Percentiles rank a stretch among this genome's conserved stretches.
Evolutionary conservation across 2,329 filamentous ascomycete genomes (phyloP).

Genomic region (Kalaharituber pfeilii): DNA sequence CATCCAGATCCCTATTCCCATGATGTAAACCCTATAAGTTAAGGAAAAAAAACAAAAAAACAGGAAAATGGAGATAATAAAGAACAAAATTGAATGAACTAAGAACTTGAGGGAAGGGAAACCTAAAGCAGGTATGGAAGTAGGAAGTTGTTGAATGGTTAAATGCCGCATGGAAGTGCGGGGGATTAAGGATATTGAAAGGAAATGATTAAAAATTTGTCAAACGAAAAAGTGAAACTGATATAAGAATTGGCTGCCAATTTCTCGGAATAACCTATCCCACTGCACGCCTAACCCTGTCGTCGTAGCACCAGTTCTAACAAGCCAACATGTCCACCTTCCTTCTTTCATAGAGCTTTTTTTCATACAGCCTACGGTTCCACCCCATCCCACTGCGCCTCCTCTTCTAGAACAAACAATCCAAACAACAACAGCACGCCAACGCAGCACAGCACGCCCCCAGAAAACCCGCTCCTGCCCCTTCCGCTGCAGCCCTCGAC

Average conservation of each 20-base stretch:
- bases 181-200: too few relatives aligned
- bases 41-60: neutral
- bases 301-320: too few relatives aligned
- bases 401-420: constrained; percentile 10
- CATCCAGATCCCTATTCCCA: neutral
- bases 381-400: neutral
- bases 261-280: neutral
- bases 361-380: neutral
- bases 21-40: neutral
- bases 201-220: neutral
- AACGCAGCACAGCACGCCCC: constrained; percentile 12
- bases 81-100: neutral
- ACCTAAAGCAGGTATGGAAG: neutral
- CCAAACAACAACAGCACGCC: constrained; percentile 15
- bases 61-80: too few relatives aligned
- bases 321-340: neutral
- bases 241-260: neutral
- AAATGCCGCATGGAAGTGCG: too few relatives aligned
- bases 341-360: neutral
- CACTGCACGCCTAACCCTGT: neutral
- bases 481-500: neutral
- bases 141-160: too few relatives aligned
- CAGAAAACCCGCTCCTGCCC: neutral
- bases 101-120: neutral
- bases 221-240: neutral